Evolutionary conservation across 306 rosid genomes (phyloP), one percentile per base, ranked within the genome.

Genomic region (Prunus padus): DNA sequence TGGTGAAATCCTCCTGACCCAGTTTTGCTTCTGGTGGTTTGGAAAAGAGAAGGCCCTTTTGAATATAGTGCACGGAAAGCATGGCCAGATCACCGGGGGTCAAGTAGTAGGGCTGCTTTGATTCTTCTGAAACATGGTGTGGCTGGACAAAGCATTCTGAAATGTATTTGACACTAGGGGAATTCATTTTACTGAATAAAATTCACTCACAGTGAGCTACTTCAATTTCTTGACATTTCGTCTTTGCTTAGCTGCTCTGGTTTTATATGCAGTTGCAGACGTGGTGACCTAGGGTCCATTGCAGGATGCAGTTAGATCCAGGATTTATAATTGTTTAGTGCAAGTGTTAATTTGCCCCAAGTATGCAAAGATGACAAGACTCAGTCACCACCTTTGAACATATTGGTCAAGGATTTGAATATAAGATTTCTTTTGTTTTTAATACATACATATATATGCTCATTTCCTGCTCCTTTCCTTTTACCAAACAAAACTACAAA

Each of bases 21-120:
- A 4, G 1, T 2, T 14, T 11, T 1, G 67, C 19, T 13, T 78
- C n/a, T 13, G 67, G 76, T 5, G 96, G 91, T 31, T 89, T 93
- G 44, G 77, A 73, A 79, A 86, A 93, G 65, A 89, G 84, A 2
- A 90, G 89, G 4, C 98, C 96, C 45, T 87, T 87, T 49, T 90
- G 96, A 42, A 89, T 93, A 4, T 91, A 88, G 67, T 85, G 59
- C 1, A 1, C 19, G 0, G 96, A 85, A 51, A 91, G 69, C 91
- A 87, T 66, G 50, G 42, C n/a, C 4, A 88, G 63, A 55, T 91
- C 97, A 69, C 69, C 77, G 1, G 88, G 91, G 5, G 78, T 1
- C 51, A 93, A 66, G 86, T 88, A 23, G 16, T 71, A 65, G 57
- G 84, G 82, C 42, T 68, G 61, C 42, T 79, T 74, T 5, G 83